A percentile compares a stretch with the other conserved stretches of the same genome.
These are phyloP conservation scores for Gracilaria domingensis DNA, from an alignment of 23 red algal species.

Conservation along the genomic window DNA sequence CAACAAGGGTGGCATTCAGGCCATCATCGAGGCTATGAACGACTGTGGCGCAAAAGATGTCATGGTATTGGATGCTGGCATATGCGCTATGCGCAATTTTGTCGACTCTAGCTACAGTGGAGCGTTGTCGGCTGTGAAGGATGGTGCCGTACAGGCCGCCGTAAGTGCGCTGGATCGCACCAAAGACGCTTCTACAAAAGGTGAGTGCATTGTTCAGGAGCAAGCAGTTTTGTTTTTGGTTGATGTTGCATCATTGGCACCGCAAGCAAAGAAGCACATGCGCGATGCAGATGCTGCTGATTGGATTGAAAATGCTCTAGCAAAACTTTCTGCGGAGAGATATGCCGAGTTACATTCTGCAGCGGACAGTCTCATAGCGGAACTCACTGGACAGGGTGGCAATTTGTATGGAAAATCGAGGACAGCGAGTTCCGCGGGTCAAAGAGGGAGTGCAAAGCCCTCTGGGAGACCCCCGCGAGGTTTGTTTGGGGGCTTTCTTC, in stretches of 20 bases:
- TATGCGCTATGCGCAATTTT: constrained; percentile 57
- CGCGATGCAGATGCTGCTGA: not conserved
- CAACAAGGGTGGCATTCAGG: constrained; percentile 38
- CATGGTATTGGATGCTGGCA: constrained; percentile 42
- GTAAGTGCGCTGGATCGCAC: constrained; percentile 4
- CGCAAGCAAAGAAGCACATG: constrained; percentile 20
- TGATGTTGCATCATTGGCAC: constrained; percentile 14
- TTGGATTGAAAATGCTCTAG: constrained; percentile 33
- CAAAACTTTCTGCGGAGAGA: not conserved
- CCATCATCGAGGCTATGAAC: constrained; percentile 37
- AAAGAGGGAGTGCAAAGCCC: not conserved
- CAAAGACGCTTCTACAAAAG: constrained; percentile 19
- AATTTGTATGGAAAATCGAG: not conserved
- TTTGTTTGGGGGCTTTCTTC: constrained; percentile 26
- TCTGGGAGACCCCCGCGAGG: not conserved
- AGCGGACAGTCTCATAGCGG: not conserved
- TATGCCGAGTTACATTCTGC: not conserved
- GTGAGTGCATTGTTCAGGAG: constrained; percentile 43
- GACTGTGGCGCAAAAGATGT: constrained; percentile 17
- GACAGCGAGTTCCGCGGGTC: not conserved
- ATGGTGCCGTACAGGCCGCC: constrained; percentile 26
- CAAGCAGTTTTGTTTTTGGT: constrained; percentile 48
- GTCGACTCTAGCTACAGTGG: constrained; percentile 46
- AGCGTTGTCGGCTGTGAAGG: constrained; percentile 37
- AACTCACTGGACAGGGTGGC: not conserved